Percentiles rank a stretch among this genome's conserved stretches.
Evolutionary conservation across 78 protist species (phyloP).

Genomic region (slime mould (Dictyostelium discoideum)): DNA sequence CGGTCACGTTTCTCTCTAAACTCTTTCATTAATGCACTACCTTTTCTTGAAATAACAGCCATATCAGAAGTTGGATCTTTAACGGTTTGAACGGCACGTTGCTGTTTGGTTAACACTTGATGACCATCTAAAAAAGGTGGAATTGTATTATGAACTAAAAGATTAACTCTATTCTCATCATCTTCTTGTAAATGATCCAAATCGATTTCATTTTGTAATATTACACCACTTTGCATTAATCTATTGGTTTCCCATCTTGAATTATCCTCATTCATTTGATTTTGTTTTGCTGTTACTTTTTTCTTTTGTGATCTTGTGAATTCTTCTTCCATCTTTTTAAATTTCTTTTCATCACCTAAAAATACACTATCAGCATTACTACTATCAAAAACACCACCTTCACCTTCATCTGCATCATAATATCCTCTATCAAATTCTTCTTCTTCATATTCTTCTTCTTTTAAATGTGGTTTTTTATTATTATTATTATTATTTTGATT

Average conservation of each 20-base stretch:
- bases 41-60: slow-evolving; percentile 91
- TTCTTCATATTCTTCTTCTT: slow-evolving; percentile 51
- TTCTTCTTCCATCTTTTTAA: slow-evolving; percentile 80
- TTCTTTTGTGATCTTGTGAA: slow-evolving; percentile 31
- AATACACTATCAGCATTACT: neutral
- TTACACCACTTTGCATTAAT: slow-evolving; percentile 85
- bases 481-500: neutral
- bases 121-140: slow-evolving; percentile 98
- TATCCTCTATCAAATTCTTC: slow-evolving; percentile 82
- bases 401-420: slow-evolving; percentile 86
- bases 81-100: slow-evolving; percentile 89
- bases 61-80: slow-evolving; percentile 95
- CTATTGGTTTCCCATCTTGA: slow-evolving; percentile 88
- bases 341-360: slow-evolving; percentile 78
- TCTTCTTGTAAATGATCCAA: slow-evolving; percentile 87
- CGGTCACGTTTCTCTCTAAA: slow-evolving; percentile 82
- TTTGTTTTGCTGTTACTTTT: slow-evolving; percentile 22
- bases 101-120: slow-evolving; percentile 73
- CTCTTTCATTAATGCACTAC: slow-evolving; percentile 78
- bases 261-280: slow-evolving; percentile 82
- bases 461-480: neutral
- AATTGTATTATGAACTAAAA: slow-evolving; percentile 88
- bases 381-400: slow-evolving; percentile 51
- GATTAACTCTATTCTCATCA: slow-evolving; percentile 56
- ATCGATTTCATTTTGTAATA: slow-evolving; percentile 50